Base-by-base conservation (phyloP, 1,284 basidiomycete genomes). In the Cryptococcus wingfieldii region DNA sequence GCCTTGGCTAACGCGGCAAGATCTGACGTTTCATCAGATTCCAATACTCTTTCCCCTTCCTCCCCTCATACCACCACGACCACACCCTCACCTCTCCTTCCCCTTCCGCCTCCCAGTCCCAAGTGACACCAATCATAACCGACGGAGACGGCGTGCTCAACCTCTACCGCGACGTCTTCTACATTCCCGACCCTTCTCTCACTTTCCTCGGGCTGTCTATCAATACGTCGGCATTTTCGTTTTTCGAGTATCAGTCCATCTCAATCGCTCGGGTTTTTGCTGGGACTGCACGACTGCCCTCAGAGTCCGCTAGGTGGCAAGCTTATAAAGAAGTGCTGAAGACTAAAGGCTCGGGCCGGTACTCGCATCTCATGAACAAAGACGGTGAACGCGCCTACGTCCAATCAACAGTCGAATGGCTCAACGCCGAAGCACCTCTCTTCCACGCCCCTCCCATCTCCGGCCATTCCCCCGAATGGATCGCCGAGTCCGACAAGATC, bases 111-210 rank as follows among this genome's bases (percentile, higher is more conserved):
- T 23, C 23, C 3, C 23, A 10, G 31, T 6, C 31, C 3, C 31
- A 34, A 34, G 39, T 41, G 12, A 44, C 47, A 7, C 13, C 56
- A 3, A 71, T 82, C 38, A 73, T 82, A n/a, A 80, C 79, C 0
- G 77, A 80, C 59, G 81, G 81, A 31, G 74, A 69, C 1, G 77
- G 79, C 52, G 67, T 82, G n/a, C 77, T 78, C 5, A 77, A 80
- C 8, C 69, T 82, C 3, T 78, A 80, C 60, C 69, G 79, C 14
- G 80, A 81, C 56, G 63, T 78, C 0, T 78, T 81, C 62, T 82
- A 79, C 62, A 80, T 82, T 48, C 78, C 79, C n/a, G 80, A 82
- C 54, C 80, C 81, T 4, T 80, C 80, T 8, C 68, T 82, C 5
- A 73, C 75, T 0, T 81, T 82, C 55, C 47, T 72, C 54, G 65